A percentile compares a stretch with the other conserved stretches of the same genome.
Conservation (phyloP, 116 monocot species). For the Zostera marina region DNA sequence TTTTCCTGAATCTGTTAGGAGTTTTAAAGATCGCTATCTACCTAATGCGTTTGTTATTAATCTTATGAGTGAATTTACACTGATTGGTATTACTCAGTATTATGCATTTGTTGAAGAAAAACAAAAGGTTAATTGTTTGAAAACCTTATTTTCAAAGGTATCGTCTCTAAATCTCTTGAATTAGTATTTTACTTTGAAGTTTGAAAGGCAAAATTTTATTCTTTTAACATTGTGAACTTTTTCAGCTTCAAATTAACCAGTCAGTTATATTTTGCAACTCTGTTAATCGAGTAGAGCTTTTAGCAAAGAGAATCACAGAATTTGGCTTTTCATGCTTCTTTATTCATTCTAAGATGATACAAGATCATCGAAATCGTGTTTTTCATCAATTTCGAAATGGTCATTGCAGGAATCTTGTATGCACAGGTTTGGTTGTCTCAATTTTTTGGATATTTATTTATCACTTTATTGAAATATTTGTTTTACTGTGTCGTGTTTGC, state of each 20-base stretch:
- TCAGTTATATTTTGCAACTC: conserved; percentile 98
- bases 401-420: conserved; percentile 90
- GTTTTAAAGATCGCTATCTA: conserved; percentile 75
- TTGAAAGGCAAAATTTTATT: conserved; percentile 78
- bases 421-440: conserved; percentile 40
- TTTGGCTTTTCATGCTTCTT: conserved; percentile 97
- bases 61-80: conserved; percentile 91
- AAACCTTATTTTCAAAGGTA: conserved; percentile 97
- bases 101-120: conserved; percentile 90
- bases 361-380: conserved; percentile 81
- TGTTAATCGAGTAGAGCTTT: conserved; percentile 82
- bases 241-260: conserved; percentile 95
- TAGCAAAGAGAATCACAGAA: conserved; percentile 93
- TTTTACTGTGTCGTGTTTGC: no score
- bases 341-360: conserved; percentile 90
- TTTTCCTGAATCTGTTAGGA: conserved; percentile 82
- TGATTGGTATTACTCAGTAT: conserved; percentile 74
- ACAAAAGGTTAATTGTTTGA: conserved; percentile 82
- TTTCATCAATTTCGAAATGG: conserved; percentile 97
- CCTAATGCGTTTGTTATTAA: conserved; percentile 73
- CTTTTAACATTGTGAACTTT: conserved; percentile 31
- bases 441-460: no score
- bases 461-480: no score
- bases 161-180: neutral
- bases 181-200: neutral